Evolutionary conservation across 495 filamentous ascomycete species (phyloP), one percentile per base, ranked within the genome.

Genomic region (Neurospora hispaniola): DNA sequence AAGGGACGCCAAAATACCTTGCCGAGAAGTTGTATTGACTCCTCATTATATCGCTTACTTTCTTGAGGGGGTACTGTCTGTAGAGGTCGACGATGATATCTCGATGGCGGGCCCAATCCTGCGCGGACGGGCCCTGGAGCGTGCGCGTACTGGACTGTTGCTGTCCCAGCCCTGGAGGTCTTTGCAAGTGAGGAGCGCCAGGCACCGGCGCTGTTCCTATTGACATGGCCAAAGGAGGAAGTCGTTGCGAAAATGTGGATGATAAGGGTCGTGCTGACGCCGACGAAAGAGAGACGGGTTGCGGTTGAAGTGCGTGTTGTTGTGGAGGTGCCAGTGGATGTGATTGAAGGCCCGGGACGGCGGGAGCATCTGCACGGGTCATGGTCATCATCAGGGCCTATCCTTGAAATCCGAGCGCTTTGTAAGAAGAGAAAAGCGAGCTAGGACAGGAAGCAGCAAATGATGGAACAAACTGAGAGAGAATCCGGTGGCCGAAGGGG

Each of bases 341-440:
- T 70, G 70, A 48, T 62, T 73, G 46, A 62, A 70, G 71, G 39
- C 71, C 73, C 73, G 74, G 74, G 68, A 68, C 66, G 9, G 42
- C 71, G 72, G 77, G 71, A 73, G 74, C 73, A 74, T 73, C 79
- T 80, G 79, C 79, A 80, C 76, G 79, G 79, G 79, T 80, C 70
- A 72, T 73, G 71, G 68, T 73, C 27, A 66, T 27, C 27, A 35
- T 16, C 54, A 23, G 11, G 48, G 54, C 23, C 14, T 66, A 62
- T 62, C 54, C 54, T 35, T 62, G 54, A 62, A 62, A 14, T 27
- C 48, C 46, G 46, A 54, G 46, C 20, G 20, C 20, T 20, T 54
- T 62, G 27, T 38, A 66, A 18, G 54, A 66, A 66, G 12, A 18
- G 12, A 62, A 62, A 27, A 62, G 54, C 54, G 54, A 62, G 27